Evolutionary conservation across 352 stramenopile species (phyloP).

Genomic region (Phytophthora lateralis): DNA sequence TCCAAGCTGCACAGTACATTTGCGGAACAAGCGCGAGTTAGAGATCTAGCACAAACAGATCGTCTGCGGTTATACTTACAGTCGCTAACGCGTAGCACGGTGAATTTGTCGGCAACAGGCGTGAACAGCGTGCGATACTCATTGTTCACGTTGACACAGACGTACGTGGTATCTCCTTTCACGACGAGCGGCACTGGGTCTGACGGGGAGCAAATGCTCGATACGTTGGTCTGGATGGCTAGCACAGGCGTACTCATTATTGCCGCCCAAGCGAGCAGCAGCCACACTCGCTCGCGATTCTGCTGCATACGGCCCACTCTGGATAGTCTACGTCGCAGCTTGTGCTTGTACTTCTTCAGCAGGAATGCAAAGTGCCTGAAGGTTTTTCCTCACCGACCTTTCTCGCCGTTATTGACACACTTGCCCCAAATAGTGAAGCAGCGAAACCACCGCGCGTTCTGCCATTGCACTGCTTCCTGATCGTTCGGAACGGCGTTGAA

Average conservation of each 20-base stretch:
- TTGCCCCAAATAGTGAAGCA: conserved; percentile 6
- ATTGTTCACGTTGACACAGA: conserved; percentile 84
- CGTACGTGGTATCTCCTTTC: conserved; percentile 68
- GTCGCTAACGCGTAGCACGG: conserved; percentile 71
- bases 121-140: conserved; percentile 79
- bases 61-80: conserved; percentile 45
- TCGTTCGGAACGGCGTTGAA: too few species aligned
- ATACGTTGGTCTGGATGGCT: conserved; percentile 56
- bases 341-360: background rate
- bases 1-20: conserved; percentile 55
- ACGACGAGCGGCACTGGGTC: conserved; percentile 49
- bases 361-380: background rate
- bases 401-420: conserved; percentile 12
- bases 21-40: conserved; percentile 1
- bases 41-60: background rate
- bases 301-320: background rate
- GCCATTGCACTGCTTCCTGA: background rate
- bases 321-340: conserved; percentile 1
- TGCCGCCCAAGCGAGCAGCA: conserved; percentile 16
- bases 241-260: conserved; percentile 14
- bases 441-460: conserved; percentile 2
- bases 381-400: conserved; percentile 21
- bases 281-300: conserved; percentile 3
- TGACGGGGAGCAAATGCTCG: conserved; percentile 65
- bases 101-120: conserved; percentile 77